Evolutionary conservation across 2,329 filamentous ascomycete genomes (phyloP), one percentile per base, ranked within the genome.

Genomic region (Apiospora pterosperma): DNA sequence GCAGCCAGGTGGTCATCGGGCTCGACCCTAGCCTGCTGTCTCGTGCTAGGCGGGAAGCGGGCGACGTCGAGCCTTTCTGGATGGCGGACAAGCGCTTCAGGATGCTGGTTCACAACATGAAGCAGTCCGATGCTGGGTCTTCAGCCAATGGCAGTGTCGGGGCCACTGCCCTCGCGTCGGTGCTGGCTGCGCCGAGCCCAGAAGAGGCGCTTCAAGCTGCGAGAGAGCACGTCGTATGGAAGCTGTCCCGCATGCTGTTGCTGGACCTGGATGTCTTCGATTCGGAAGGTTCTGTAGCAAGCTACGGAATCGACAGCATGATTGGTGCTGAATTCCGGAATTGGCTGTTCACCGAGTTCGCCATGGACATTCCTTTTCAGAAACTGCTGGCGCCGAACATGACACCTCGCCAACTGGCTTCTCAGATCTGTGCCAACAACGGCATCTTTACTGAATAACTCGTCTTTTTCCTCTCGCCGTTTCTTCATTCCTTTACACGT

Each of bases 351-450:
- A 74, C 72, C 48, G 75, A 77, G 66, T 76, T 72, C 39, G 69
- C 73, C 19, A 68, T 79, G 1, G 78, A 81, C 65, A 70, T 79
- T 36, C 76, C 77, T 1, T 78, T 79, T 63, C 76, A 78, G 69
- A 70, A 78, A 63, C 70, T 79, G n/a, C 69, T 80, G 21, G 74
- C 67, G 1, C 67, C 74, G 2, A 72, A 67, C 1, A 65, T 78
- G 59, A 76, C 73, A 4, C 67, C 70, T 25, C 62, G 28, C 16
- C 58, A 48, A 10, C 59, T 72, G n/a, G 65, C 67, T 1, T 48
- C 63, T 5, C 64, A 66, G 11, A 44, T 68, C 44, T 62, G 59
- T 4, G 63, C 36, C 12, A 65, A 65, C 38, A 70, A 68, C 61
- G 59, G 55, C 28, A 28, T 64, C 19, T 41, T 41, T 41, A 21